phyloP scores from a whole-genome alignment of 169 alveolate genomes.

The Plasmodium coatneyi region DNA sequence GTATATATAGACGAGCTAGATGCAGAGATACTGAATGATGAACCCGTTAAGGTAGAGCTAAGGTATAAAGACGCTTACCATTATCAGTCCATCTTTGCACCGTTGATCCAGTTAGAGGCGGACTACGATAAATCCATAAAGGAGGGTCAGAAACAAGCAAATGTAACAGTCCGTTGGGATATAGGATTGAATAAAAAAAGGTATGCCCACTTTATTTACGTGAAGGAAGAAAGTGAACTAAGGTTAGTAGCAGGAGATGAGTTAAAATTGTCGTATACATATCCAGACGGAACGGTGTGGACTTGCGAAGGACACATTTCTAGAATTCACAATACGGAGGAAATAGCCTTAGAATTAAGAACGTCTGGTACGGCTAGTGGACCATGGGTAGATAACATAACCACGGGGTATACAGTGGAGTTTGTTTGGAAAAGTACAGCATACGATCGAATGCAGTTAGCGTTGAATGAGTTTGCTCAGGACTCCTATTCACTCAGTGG shows the following conservation, averaged over 20 bases:
- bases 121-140: conserved; percentile 93
- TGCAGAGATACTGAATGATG: conserved; percentile 71
- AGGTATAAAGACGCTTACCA: conserved; percentile 79
- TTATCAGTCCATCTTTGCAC: conserved; percentile 86
- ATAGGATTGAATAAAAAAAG: conserved; percentile 85
- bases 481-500: conserved; percentile 76
- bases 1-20: conserved; percentile 76
- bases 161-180: conserved; percentile 88
- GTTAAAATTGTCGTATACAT: conserved; percentile 82
- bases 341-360: conserved; percentile 87
- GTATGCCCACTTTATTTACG: conserved; percentile 90
- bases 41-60: conserved; percentile 37
- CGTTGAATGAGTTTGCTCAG: conserved; percentile 83
- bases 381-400: conserved; percentile 79
- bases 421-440: conserved; percentile 96
- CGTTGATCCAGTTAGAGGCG: conserved; percentile 94
- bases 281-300: conserved; percentile 83
- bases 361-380: conserved; percentile 80
- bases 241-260: conserved; percentile 93
- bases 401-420: conserved; percentile 88
- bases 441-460: conserved; percentile 94
- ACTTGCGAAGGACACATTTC: conserved; percentile 87
- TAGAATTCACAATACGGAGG: conserved; percentile 84
- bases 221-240: conserved; percentile 91
- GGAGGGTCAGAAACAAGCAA: conserved; percentile 91